Base-by-base conservation (phyloP, 2,329 filamentous ascomycete genomes). In the Colletotrichum abscissum region DNA sequence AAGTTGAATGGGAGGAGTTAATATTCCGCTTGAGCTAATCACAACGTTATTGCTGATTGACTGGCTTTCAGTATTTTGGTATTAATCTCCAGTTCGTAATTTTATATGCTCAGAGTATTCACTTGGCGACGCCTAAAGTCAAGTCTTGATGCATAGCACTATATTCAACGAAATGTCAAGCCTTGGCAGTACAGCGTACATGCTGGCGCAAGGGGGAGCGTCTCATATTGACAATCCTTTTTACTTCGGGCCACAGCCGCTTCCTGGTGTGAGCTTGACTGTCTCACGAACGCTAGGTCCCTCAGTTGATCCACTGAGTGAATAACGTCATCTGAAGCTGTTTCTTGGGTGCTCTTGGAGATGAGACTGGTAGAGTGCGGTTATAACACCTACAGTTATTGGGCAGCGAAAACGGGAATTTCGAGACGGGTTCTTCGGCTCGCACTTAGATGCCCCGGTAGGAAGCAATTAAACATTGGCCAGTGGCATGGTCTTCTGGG, bases 141-240 rank as follows among this genome's bases (percentile, higher is more conserved):
- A 16, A 56, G 63, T 42, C 19, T 11, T 54, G 49, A 62, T 14
- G 33, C 33, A 35, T 35, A 28, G 55, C 55, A 70, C 54, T 70
- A 16, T 70, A 73, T 65, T 5, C 26, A 19, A 70, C 42, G 66
- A 64, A 46, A 69, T 56, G 33, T 30, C n/a, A 19, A 30, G 22
- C 14, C 67, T 73, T 70, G 67, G 71, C 60, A 52, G 56, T 66
- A 33, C 70, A 22, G 46, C 24, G 4, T 28, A 49, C 26, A 65
- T 64, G 67, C 52, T 22, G 24, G 52, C 42, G 24, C 14, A 56
- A 66, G 71, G 71, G 67, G 54, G 26, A 66, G 30, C 49, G 67
- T 73, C 67, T 56, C 71, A 62, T 49, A 22, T 71, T 71, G 56
- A 73, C 49, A 65, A 57, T 30, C 57, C 54, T 28, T 57, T 57